These are phyloP conservation scores for Drechslerella dactyloides DNA, from an alignment of 2,329 filamentous ascomycete species.

Conservation along the genomic window DNA sequence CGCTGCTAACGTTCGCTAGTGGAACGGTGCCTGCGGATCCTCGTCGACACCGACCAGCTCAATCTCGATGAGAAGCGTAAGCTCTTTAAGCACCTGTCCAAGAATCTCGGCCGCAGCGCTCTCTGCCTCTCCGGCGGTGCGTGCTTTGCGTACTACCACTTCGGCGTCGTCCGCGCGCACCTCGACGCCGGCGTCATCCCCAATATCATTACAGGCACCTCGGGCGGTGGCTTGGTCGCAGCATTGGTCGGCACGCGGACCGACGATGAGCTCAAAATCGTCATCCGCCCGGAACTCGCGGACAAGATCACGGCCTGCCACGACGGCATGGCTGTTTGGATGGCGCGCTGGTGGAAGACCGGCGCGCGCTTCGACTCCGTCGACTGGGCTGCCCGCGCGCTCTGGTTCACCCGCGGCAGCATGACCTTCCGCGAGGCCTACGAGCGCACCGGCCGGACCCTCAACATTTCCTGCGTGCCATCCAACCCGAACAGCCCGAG, in stretches of 20 bases:
- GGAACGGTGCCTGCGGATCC: slow-evolving; percentile 69
- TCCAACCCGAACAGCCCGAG: slow-evolving; percentile 76
- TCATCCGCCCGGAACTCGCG: slow-evolving; percentile 87
- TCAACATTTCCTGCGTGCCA: slow-evolving; percentile 95
- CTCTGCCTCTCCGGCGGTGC: slow-evolving; percentile 92
- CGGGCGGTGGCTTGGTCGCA: slow-evolving; percentile 88
- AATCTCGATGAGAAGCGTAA: slow-evolving; percentile 74
- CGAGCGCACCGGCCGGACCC: slow-evolving; percentile 86
- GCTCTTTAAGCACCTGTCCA: slow-evolving; percentile 85
- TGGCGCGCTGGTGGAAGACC: slow-evolving; percentile 84
- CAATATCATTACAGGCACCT: slow-evolving; percentile 94
- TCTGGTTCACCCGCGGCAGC: slow-evolving; percentile 89
- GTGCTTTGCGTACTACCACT: slow-evolving; percentile 87
- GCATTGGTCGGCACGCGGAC: slow-evolving; percentile 86
- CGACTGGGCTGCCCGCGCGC: slow-evolving; percentile 82
- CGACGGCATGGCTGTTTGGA: slow-evolving; percentile 73
- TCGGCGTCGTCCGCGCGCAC: slow-evolving; percentile 87
- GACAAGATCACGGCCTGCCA: slow-evolving; percentile 82
- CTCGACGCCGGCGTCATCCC: slow-evolving; percentile 85
- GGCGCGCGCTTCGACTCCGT: slow-evolving; percentile 93
- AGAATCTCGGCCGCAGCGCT: slow-evolving; percentile 90
- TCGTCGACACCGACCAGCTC: slow-evolving; percentile 72
- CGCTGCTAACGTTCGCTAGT: slow-evolving; percentile 60
- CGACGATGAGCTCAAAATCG: slow-evolving; percentile 82
- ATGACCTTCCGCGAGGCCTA: slow-evolving; percentile 96